phyloP scores from a whole-genome alignment of 495 filamentous ascomycete genomes.

The Trichoderma erinaceum region DNA sequence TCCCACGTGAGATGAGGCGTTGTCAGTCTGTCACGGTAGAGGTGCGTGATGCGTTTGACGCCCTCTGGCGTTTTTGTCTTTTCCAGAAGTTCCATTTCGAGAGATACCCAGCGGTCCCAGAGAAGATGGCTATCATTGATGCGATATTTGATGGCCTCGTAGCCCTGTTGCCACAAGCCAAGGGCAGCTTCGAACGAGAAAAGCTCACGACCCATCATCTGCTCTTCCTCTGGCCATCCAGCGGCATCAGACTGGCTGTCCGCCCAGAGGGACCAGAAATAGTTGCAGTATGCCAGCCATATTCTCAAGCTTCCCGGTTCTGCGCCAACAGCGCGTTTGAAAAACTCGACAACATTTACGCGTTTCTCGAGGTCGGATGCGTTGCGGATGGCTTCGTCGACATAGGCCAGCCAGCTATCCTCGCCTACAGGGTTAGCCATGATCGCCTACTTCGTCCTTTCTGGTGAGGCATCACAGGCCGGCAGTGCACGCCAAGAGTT shows the following conservation, averaged over 20 bases:
- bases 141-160: conserved; percentile 71
- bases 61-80: conserved; percentile 50
- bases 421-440: conserved; percentile 52
- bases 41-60: conserved; percentile 56
- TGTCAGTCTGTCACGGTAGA: conserved; percentile 68
- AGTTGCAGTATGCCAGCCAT: conserved; percentile 86
- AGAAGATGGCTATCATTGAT: conserved; percentile 78
- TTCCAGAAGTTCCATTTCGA: conserved; percentile 49
- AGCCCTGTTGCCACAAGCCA: conserved; percentile 72
- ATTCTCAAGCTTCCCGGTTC: conserved; percentile 79
- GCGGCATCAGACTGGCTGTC: conserved; percentile 51
- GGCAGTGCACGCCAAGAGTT: background rate
- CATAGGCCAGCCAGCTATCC: conserved; percentile 48
- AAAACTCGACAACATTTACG: conserved; percentile 76
- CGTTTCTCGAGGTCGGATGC: conserved; percentile 48
- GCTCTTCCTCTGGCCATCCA: conserved; percentile 71
- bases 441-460: conserved; percentile 20
- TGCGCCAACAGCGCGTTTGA: conserved; percentile 68
- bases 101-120: conserved; percentile 79
- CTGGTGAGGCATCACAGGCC: background rate
- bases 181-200: conserved; percentile 71
- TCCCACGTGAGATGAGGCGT: conserved; percentile 82
- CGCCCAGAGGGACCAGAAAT: conserved; percentile 69
- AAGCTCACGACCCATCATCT: conserved; percentile 64
- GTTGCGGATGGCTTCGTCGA: conserved; percentile 45